Base-by-base conservation (phyloP, 1,139 yeast species). In the Saccharomycopsis phalli region DNA sequence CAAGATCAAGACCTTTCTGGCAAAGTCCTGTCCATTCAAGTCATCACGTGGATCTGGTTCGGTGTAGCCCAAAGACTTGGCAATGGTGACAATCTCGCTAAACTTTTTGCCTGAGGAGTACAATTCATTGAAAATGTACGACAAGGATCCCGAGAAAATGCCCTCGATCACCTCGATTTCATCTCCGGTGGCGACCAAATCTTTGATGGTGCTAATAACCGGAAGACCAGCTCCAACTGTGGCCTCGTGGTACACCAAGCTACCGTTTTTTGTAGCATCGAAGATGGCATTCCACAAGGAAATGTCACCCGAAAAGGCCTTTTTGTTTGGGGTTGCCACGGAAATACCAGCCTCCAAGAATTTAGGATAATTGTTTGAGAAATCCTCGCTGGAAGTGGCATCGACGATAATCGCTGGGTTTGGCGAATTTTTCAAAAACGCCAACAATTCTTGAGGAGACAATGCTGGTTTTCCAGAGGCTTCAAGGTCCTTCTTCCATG, bases 21-120 rank as follows among this genome's bases (percentile, higher is more conserved):
- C 99, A 47, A 91, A 96, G 56, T 91, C 98, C 59, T 91, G 71
- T 46, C 99, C 99, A 60, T 91, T 91, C 61, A 91, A 74, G 59
- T 91, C 99, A 59, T 91, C 99, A 65, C 99, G 79, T 60, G 98
- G 98, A 61, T 91, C 99, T 38, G 99, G 98, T 63, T 93, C 99
- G 34, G 97, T 91, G 72, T 86, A 91, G 36, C 99, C 99, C 52
- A 86, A 71, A 35, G 77, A 65, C 63, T 88, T 88, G 36, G 99
- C 98, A 40, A 77, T 76, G 50, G 71, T 68, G 44, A 91, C 98
- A 38, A 93, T 80, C 43, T 88, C 95, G 23, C 96, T 86, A 58
- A 88, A 91, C 58, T 80, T 81, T 41, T 70, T 66, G 47, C 69
- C 70, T 41, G 78, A 63, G 37, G 93, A 76, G 36, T 95, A 84